Evolutionary conservation across 2,329 filamentous ascomycete genomes (phyloP).

Genomic region (Keithomyces neogunnii): DNA sequence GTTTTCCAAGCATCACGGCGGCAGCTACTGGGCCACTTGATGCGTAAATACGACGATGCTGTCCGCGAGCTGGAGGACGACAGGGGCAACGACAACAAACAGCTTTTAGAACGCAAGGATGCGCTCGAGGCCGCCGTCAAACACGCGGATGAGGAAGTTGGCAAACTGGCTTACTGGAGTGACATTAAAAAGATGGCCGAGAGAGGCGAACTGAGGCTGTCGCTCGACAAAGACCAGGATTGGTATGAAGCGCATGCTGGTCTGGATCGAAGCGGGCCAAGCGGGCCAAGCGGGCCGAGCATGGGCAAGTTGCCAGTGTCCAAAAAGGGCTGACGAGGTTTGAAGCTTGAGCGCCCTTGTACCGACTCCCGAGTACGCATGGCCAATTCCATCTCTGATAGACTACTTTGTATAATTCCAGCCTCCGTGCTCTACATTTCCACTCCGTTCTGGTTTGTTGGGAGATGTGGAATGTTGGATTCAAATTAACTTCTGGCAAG

Average conservation of each 20-base stretch:
- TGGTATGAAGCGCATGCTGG: constrained; percentile 38
- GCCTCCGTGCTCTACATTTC: neutral
- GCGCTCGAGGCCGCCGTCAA: constrained; percentile 67
- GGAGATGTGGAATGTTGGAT: neutral
- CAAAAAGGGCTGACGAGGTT: neutral
- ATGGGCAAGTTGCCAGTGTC: constrained; percentile 9
- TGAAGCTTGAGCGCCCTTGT: too few relatives aligned
- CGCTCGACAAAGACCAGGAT: constrained; percentile 28
- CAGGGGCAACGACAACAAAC: constrained; percentile 20
- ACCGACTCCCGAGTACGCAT: too few relatives aligned
- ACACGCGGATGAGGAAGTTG: constrained; percentile 73
- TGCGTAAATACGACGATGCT: constrained; percentile 44
- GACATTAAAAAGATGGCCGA: constrained; percentile 65
- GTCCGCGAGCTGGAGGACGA: constrained; percentile 28
- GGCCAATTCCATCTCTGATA: neutral
- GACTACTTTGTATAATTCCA: neutral
- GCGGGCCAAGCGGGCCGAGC: constrained; percentile 35
- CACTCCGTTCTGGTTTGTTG: neutral
- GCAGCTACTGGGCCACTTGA: constrained; percentile 64
- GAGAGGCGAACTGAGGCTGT: constrained; percentile 36
- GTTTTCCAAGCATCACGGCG: constrained; percentile 83
- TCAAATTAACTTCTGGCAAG: neutral
- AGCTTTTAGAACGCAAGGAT: constrained; percentile 40
- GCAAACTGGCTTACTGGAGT: constrained; percentile 78
- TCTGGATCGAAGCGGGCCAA: constrained; percentile 46